Evolutionary conservation across 345 rosid genomes (phyloP).

Genomic region (Pugionium cornutum): DNA sequence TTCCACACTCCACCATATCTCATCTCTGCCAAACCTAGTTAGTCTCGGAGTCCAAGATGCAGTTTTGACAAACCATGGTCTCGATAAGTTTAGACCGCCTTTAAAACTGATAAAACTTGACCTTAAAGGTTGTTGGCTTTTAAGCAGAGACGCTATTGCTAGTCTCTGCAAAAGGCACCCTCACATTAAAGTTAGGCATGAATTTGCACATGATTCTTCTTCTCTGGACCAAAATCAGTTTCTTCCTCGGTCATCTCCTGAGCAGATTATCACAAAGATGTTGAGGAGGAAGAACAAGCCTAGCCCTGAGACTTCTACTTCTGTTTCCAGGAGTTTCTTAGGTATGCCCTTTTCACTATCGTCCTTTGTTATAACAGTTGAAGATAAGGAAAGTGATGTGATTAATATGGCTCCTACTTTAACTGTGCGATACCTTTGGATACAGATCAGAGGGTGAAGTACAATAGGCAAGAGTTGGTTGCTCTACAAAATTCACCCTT

Average conservation of each 20-base stretch:
- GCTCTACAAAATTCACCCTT: slow-evolving; percentile 51
- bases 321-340: slow-evolving; percentile 43
- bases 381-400: not conserved
- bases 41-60: slow-evolving; percentile 60
- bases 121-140: slow-evolving; percentile 91
- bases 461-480: slow-evolving; percentile 62
- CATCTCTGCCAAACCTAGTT: slow-evolving; percentile 59
- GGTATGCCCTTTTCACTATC: slow-evolving; percentile 35
- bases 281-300: slow-evolving; percentile 14
- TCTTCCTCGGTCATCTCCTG: slow-evolving; percentile 40
- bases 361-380: not conserved
- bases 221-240: slow-evolving; percentile 34
- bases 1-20: slow-evolving; percentile 51
- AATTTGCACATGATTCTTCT: slow-evolving; percentile 33
- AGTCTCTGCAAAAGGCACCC: slow-evolving; percentile 56
- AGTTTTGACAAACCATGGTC: slow-evolving; percentile 65
- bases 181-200: slow-evolving; percentile 60
- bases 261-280: slow-evolving; percentile 17
- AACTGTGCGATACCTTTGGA: slow-evolving; percentile 14
- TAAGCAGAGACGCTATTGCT: slow-evolving; percentile 53
- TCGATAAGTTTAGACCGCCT: slow-evolving; percentile 62
- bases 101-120: slow-evolving; percentile 55
- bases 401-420: not conserved
- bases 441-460: slow-evolving; percentile 84
- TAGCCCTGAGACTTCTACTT: slow-evolving; percentile 26